Evolutionary conservation across 2,329 filamentous ascomycete genomes (phyloP).

Genomic region (Fusarium sulawesiense): DNA sequence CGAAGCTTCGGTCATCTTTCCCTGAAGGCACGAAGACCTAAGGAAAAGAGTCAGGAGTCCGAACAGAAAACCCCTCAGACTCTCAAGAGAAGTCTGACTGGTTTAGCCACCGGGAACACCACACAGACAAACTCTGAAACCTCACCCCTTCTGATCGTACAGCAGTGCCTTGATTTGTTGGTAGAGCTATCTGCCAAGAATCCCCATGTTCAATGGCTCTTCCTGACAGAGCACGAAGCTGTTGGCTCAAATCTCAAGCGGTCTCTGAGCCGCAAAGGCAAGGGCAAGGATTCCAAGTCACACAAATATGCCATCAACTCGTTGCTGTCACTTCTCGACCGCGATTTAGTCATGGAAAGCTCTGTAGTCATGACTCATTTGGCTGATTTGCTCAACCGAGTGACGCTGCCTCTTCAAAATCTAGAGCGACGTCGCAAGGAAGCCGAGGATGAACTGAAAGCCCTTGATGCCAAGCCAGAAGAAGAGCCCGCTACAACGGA

Average conservation of each 20-base stretch:
- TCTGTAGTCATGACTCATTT: slow-evolving; percentile 96
- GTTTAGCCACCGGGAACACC: slow-evolving; percentile 58
- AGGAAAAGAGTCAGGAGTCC: slow-evolving; percentile 69
- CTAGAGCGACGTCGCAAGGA: slow-evolving; percentile 87
- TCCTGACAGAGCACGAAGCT: slow-evolving; percentile 90
- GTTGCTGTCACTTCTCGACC: slow-evolving; percentile 85
- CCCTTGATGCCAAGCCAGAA: slow-evolving; percentile 51
- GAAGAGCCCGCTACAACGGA: slow-evolving; percentile 50
- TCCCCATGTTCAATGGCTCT: slow-evolving; percentile 87
- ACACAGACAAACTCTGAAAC: slow-evolving; percentile 80
- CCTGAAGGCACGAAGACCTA: slow-evolving; percentile 84
- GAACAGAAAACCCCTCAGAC: slow-evolving; percentile 82
- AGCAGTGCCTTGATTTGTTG: slow-evolving; percentile 90
- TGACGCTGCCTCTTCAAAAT: slow-evolving; percentile 86
- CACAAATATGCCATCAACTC: slow-evolving; percentile 94
- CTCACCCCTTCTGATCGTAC: slow-evolving; percentile 93
- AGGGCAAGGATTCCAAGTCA: slow-evolving; percentile 84
- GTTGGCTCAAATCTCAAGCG: slow-evolving; percentile 81
- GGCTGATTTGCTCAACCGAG: slow-evolving; percentile 85
- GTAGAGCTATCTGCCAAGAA: slow-evolving; percentile 87
- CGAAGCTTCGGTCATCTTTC: slow-evolving; percentile 95
- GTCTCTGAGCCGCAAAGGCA: slow-evolving; percentile 83
- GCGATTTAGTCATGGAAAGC: slow-evolving; percentile 96
- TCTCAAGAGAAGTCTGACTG: slow-evolving; percentile 79
- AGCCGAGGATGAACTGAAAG: slow-evolving; percentile 65